Percentiles rank a stretch among this genome's conserved stretches.
Conservation (phyloP, 306 rosid genomes). For the Cicer pinnatifidum region DNA sequence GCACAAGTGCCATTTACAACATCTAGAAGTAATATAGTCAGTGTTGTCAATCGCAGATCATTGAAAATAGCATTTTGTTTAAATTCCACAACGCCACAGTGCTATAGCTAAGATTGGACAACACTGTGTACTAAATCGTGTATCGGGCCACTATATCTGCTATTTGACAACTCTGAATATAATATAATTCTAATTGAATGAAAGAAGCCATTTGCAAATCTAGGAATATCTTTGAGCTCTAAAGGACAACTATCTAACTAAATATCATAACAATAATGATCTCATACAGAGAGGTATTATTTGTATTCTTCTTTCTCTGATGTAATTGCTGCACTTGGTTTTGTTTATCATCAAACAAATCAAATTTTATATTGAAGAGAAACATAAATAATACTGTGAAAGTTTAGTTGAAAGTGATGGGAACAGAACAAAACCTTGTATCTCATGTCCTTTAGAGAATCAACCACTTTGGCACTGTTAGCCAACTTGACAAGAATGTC, state of each 20-base stretch:
- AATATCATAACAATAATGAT: conserved; percentile 1
- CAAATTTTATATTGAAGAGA: background rate
- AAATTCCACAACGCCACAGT: too few relatives aligned
- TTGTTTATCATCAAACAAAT: conserved; percentile 8
- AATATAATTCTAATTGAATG: conserved; percentile 24
- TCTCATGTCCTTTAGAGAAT: conserved; percentile 75
- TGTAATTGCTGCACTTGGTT: background rate
- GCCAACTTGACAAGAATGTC: conserved; percentile 78
- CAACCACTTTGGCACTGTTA: conserved; percentile 70
- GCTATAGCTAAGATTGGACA: too few relatives aligned
- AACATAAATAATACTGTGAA: background rate
- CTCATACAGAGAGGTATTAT: conserved; percentile 9
- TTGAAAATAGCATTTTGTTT: too few relatives aligned
- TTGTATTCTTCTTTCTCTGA: conserved; percentile 12
- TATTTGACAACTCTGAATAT: background rate
- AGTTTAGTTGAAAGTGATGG: conserved; percentile 11
- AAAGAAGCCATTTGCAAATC: conserved; percentile 36
- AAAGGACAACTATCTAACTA: conserved; percentile 17
- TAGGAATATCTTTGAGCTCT: conserved; percentile 29
- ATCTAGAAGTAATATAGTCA: background rate
- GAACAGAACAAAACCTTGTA: conserved; percentile 61
- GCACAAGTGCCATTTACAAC: background rate
- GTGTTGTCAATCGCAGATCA: too few relatives aligned
- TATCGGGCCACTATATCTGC: too few relatives aligned
- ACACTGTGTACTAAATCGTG: too few relatives aligned